Percentiles rank a stretch among this genome's conserved stretches.
phyloP scores from a whole-genome alignment of 176 grass and related monocot species.

The Pharus latifolius region DNA sequence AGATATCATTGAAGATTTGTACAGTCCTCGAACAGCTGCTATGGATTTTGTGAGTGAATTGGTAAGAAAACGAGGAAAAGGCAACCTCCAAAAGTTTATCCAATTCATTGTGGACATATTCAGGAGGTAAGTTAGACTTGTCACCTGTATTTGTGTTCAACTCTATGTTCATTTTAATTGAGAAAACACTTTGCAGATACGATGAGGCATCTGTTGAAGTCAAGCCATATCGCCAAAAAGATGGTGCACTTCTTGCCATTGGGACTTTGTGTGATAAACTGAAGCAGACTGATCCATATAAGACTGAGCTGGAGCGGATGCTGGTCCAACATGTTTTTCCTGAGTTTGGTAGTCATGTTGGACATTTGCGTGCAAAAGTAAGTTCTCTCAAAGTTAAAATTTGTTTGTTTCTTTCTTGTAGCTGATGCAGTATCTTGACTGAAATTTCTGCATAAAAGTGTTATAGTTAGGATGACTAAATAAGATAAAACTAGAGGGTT shows the following conservation, averaged over 20 bases:
- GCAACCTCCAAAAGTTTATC: conserved; percentile 80
- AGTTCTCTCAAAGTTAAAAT: conserved; percentile 1
- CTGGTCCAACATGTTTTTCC: conserved; percentile 80
- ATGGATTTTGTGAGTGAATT: conserved; percentile 97
- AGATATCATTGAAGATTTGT: conserved; percentile 97
- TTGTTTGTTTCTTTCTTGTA: conserved; percentile 9
- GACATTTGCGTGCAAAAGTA: conserved; percentile 84
- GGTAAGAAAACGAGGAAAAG: conserved; percentile 83
- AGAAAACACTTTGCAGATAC: conserved; percentile 37
- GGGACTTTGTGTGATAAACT: conserved; percentile 87
- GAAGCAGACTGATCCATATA: conserved; percentile 85
- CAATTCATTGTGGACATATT: conserved; percentile 90
- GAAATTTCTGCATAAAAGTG: no score
- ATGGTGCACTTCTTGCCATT: conserved; percentile 91
- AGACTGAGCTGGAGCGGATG: conserved; percentile 68
- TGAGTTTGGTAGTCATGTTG: conserved; percentile 54
- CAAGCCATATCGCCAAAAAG: conserved; percentile 82
- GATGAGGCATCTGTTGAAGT: conserved; percentile 45
- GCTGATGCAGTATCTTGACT: background rate
- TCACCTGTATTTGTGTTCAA: background rate
- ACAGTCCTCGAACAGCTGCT: conserved; percentile 85
- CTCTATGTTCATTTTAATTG: conserved; percentile 6
- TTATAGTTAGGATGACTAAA: no score
- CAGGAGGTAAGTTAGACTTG: conserved; percentile 37
- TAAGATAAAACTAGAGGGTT: no score